Base-by-base conservation (phyloP, 441 rosid species). In the Adansonia grandidieri region DNA sequence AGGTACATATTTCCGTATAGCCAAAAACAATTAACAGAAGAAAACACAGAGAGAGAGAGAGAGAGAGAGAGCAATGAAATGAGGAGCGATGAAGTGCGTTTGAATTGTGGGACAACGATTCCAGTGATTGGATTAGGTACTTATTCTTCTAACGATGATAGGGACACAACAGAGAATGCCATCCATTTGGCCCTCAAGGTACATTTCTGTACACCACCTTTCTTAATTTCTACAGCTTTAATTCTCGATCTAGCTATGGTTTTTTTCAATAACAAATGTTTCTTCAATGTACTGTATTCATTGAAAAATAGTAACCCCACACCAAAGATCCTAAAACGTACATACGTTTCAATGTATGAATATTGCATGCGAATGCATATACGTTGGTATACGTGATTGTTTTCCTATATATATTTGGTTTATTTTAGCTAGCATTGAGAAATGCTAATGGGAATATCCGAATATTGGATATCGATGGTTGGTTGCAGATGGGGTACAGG, bases 51-150 rank as follows among this genome's bases (percentile, higher is more conserved):
- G 9, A 68, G 14, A 61, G 6, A 45, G 51, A 83, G 62, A 76
- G 68, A 28, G 78, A 78, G 76, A 70, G 11, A 19, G 63, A 22
- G 5, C 4, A 37, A 64, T n/a, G 44, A 17, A 19, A 68, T 83
- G 89, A 85, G 84, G 80, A 87, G 81, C 68, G 80, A 80, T 19
- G 74, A 84, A 81, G 88, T 88, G 66, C 84, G 87, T 63, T 84
- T 95, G 84, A 91, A 87, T 62, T 81, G 89, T 80, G 97, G 97
- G 19, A 80, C 83, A 72, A 86, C 84, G 8, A 87, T 95, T 61
- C 97, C 98, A 32, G 78, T 85, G 53, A 75, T 95, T 40, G 98
- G 98, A 44, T 71, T 95, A 6, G 98, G 97, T 78, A 92, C 98
- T 84, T 95, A 84, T 71, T 86, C 96, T 44, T 84, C 63, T 53